Percentiles rank a stretch among this genome's conserved stretches.
Conservation (phyloP, 2,329 filamentous ascomycete genomes). For the Colletotrichum sp. region DNA sequence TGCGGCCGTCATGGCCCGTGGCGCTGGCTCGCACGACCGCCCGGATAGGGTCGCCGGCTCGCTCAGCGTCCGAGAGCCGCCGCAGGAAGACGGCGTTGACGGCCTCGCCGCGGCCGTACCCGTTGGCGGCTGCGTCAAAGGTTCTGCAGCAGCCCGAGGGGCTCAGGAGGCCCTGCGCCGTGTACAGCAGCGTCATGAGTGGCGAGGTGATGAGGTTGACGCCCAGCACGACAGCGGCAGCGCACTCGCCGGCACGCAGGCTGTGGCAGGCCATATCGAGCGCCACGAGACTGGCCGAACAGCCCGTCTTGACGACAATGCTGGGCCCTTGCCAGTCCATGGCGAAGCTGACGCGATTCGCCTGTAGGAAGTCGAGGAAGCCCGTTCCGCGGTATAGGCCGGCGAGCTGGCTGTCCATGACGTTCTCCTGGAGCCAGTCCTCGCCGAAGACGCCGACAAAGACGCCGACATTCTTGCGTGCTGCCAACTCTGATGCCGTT, state of each 20-base stretch:
- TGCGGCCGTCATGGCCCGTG: constrained; percentile 37
- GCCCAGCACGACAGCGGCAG: constrained; percentile 26
- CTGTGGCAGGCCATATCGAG: constrained; percentile 27
- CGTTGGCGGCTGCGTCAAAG: constrained; percentile 41
- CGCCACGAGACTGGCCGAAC: constrained; percentile 26
- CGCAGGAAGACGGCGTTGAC: constrained; percentile 44
- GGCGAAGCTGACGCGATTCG: constrained; percentile 26
- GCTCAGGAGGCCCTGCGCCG: constrained; percentile 14
- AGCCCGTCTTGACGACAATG: constrained; percentile 31
- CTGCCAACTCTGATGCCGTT: constrained; percentile 1
- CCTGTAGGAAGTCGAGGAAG: constrained; percentile 21
- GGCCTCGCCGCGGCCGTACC: constrained; percentile 50
- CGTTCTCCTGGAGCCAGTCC: constrained; percentile 27
- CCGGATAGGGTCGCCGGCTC: constrained; percentile 40
- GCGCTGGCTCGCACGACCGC: constrained; percentile 32
- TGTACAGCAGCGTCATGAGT: constrained; percentile 11
- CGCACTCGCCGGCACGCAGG: constrained; percentile 22
- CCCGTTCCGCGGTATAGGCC: constrained; percentile 16
- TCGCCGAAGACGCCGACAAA: constrained; percentile 31
- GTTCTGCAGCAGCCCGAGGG: constrained; percentile 20
- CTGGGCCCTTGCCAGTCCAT: constrained; percentile 16
- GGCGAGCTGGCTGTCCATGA: constrained; percentile 6
- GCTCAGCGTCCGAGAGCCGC: constrained; percentile 41
- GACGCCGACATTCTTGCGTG: constrained; percentile 29
- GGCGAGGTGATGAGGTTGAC: constrained; percentile 31